A percentile compares a stretch with the other conserved stretches of the same genome.
phyloP scores from a whole-genome alignment of 345 rosid species.

The Acer negundo region DNA sequence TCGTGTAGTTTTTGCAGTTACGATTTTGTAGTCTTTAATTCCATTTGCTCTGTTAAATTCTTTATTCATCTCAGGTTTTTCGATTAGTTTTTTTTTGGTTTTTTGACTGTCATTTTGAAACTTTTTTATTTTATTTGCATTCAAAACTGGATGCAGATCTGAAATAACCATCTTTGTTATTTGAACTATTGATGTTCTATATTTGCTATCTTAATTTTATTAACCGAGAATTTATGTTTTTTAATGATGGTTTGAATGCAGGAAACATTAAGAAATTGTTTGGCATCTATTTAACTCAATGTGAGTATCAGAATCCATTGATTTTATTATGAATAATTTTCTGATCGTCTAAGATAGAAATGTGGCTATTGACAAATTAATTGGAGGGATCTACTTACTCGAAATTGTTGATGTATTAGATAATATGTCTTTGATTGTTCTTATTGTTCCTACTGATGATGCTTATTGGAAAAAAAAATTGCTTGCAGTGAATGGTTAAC shows the following conservation, averaged over 20 bases:
- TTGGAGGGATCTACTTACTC: not conserved
- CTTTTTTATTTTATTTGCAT: not conserved
- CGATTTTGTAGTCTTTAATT: not conserved
- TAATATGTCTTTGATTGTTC: not conserved
- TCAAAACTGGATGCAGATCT: too few species aligned
- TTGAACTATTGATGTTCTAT: too few species aligned
- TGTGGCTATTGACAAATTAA: not conserved
- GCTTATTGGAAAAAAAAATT: not conserved
- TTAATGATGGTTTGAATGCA: not conserved
- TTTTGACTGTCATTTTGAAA: not conserved
- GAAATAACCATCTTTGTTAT: too few species aligned
- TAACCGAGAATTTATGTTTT: not conserved
- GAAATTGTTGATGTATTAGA: not conserved
- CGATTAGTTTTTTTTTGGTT: not conserved
- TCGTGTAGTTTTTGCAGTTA: not conserved
- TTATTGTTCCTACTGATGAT: not conserved
- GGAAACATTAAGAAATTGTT: conserved; percentile 9
- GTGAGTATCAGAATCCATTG: not conserved
- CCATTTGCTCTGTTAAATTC: not conserved
- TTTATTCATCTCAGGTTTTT: not conserved
- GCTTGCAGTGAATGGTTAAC: not conserved
- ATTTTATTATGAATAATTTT: not conserved
- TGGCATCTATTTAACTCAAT: not conserved
- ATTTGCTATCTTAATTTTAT: too few species aligned
- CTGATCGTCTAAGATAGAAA: not conserved